These are phyloP conservation scores for Cydonia oblonga DNA, from an alignment of 331 rosid species.

Conservation along the genomic window DNA sequence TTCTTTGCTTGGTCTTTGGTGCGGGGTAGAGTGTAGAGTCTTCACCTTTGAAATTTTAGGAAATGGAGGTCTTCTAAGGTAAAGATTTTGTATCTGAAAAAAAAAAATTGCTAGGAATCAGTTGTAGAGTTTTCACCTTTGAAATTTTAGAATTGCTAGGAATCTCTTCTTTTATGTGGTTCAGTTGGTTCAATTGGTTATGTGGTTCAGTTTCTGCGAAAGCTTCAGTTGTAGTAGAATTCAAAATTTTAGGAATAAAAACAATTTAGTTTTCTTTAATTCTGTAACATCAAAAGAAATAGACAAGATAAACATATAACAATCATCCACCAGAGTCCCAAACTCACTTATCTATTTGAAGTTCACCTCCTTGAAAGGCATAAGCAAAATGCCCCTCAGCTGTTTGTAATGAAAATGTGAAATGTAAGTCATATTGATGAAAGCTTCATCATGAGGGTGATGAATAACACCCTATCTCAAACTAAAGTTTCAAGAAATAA, in stretches of 20 bases:
- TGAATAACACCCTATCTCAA: background rate
- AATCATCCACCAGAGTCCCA: slow-evolving; percentile 1
- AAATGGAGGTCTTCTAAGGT: too few species aligned
- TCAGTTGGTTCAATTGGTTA: too few species aligned
- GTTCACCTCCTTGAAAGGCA: slow-evolving; percentile 47
- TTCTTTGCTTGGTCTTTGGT: background rate
- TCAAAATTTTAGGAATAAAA: background rate
- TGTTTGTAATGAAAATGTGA: slow-evolving; percentile 36
- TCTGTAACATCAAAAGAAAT: background rate
- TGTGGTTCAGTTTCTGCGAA: background rate
- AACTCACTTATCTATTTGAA: slow-evolving; percentile 79
- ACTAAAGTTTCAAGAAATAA: too few species aligned
- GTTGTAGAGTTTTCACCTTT: background rate
- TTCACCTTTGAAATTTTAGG: too few species aligned
- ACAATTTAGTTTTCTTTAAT: background rate
- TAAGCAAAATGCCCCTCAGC: slow-evolving; percentile 43
- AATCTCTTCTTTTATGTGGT: too few species aligned
- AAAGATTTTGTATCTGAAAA: too few species aligned
- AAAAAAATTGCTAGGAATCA: background rate
- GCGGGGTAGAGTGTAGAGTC: too few species aligned
- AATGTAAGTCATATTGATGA: background rate
- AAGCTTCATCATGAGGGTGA: background rate
- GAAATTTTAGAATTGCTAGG: too few species aligned
- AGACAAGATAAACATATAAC: background rate
- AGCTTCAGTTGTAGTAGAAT: slow-evolving; percentile 8